Conservation (phyloP, 352 stramenopile genomes). For the Globisporangium okanoganense region DNA sequence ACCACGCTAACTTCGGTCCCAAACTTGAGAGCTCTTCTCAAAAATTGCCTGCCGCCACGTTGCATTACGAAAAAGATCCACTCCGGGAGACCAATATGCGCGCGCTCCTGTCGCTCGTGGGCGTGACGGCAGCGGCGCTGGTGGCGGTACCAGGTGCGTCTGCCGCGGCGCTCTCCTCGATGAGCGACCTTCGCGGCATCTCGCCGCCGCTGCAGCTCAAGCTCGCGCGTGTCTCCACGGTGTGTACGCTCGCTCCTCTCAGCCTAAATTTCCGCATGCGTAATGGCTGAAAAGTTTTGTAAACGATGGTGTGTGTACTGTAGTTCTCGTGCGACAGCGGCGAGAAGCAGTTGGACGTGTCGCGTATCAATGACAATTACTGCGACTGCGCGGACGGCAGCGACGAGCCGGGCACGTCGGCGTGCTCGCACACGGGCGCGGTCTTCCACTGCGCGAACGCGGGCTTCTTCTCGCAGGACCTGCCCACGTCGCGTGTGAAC, state of each 20-base stretch:
- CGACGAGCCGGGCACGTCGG: slow-evolving; percentile 87
- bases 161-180: slow-evolving; percentile 9
- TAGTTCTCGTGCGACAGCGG: slow-evolving; percentile 75
- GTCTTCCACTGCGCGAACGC: slow-evolving; percentile 72
- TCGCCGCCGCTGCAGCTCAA: slow-evolving; percentile 36
- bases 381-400: slow-evolving; percentile 91
- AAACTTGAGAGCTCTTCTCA: not conserved
- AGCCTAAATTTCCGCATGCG: not conserved
- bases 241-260: slow-evolving; percentile 19
- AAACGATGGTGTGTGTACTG: not conserved
- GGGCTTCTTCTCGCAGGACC: slow-evolving; percentile 59
- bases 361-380: slow-evolving; percentile 91
- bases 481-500: slow-evolving; percentile 68
- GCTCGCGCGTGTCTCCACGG: slow-evolving; percentile 28
- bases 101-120: slow-evolving; percentile 5
- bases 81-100: not conserved
- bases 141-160: slow-evolving; percentile 17
- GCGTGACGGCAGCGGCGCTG: slow-evolving; percentile 1
- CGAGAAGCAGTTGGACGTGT: slow-evolving; percentile 43
- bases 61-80: slow-evolving; percentile 5
- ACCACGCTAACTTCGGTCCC: not conserved
- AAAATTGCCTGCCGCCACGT: slow-evolving; percentile 4
- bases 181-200: slow-evolving; percentile 31
- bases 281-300: not conserved
- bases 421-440: slow-evolving; percentile 61